Evolutionary conservation across 495 filamentous ascomycete species (phyloP), one percentile per base, ranked within the genome.

Genomic region (Cercophora newfieldiana): DNA sequence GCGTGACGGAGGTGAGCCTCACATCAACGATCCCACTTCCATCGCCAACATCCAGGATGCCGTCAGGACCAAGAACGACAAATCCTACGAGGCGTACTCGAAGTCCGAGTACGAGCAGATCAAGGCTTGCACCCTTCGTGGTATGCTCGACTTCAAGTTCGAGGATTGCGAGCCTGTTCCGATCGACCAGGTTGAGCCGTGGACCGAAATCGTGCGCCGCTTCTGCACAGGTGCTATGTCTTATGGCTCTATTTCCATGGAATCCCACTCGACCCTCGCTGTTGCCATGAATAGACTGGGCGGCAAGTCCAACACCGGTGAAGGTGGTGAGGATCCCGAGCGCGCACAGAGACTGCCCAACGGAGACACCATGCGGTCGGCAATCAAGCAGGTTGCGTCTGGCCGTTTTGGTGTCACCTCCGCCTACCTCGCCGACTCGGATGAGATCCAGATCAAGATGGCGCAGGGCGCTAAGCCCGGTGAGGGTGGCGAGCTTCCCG

Each of bases 391-490:
- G 79, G 91, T 99, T 69, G 95, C 95, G 28, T 98, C 95, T 12
- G 95, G 96, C 51, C 91, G 95, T 66, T 99, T 99, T 73, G 95
- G 95, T 83, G 95, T 99, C 66, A 99, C 96, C 8, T 95, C 93
- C 31, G 92, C 96, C 82, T 99, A 98, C 77, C 86, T 99, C n/a
- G 94, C 95, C 48, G 95, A 99, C 77, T 92, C 95, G 16, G 95
- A 99, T 76, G 94, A 99, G 80, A 83, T 99, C 37, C 95, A 99
- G 81, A 99, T 99, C 85, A 99, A 99, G 86, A 99, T 99, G 95
- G 95, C 95, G 10, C 95, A 99, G 80, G 95, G 95, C 72, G 95
- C 95, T 59, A 99, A 99, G 86, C 95, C 95, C 67, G 95, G 95
- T 74, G 95, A 99, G 78, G 95, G 95, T 82, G 95, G 95, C 85